Evolutionary conservation across 1,139 yeast species (phyloP).

Genomic region (Sugiyamaella pinicola): DNA sequence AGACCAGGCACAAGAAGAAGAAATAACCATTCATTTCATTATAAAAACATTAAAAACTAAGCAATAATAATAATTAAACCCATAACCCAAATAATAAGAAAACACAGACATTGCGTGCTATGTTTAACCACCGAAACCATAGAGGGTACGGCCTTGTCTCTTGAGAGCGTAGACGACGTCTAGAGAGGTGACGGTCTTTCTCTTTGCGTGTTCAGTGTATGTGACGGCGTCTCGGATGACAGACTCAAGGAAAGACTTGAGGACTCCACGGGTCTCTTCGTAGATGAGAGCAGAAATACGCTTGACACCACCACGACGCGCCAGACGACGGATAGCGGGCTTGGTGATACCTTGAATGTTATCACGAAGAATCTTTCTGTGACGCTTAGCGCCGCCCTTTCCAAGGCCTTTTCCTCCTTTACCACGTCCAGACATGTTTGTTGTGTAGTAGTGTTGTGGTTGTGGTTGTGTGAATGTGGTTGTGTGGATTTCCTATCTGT

Average conservation of each 20-base stretch:
- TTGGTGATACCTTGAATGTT: conserved; percentile 99
- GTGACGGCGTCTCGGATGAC: conserved; percentile 99
- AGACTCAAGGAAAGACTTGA: conserved; percentile 93
- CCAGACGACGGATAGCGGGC: conserved; percentile 99
- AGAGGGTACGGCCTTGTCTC: conserved; percentile 99
- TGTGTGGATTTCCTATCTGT: conserved; percentile 14
- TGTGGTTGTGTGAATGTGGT: not conserved
- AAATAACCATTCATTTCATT: conserved; percentile 9
- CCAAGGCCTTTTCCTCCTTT: conserved; percentile 99
- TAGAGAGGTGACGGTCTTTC: conserved; percentile 99
- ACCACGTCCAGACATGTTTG: conserved; percentile 97
- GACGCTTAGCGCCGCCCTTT: conserved; percentile 99
- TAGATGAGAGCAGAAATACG: conserved; percentile 98
- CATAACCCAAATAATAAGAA: conserved; percentile 16
- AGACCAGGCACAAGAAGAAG: no score
- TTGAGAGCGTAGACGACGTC: conserved; percentile 99
- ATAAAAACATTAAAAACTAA: conserved; percentile 7
- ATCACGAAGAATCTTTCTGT: conserved; percentile 99
- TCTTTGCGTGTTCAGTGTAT: conserved; percentile 99
- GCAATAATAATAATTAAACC: conserved; percentile 9
- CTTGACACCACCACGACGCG: conserved; percentile 99
- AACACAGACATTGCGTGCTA: conserved; percentile 12
- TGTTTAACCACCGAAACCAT: conserved; percentile 98
- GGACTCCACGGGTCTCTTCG: conserved; percentile 98
- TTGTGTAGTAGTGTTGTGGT: conserved; percentile 13